Evolutionary conservation across 1,139 yeast genomes (phyloP).

Genomic region (Ogataea hybrid): DNA sequence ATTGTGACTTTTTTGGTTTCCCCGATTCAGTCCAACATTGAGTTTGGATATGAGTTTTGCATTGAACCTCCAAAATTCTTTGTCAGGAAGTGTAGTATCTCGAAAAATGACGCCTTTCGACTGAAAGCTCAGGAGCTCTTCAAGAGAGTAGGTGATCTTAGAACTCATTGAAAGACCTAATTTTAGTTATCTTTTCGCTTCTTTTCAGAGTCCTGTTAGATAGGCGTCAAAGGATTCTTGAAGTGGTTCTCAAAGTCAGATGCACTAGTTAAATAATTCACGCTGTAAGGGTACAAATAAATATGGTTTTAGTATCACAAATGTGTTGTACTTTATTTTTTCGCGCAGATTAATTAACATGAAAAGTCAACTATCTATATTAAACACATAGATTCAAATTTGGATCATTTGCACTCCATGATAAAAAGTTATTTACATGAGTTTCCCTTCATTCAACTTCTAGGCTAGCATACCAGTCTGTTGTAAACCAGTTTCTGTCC

Average conservation of each 20-base stretch:
- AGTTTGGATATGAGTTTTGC: slow-evolving; percentile 9
- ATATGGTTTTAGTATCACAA: background rate
- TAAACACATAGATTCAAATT: background rate
- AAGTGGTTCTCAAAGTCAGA: no score
- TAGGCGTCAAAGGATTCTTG: no score
- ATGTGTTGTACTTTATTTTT: background rate
- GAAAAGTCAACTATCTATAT: slow-evolving; percentile 18
- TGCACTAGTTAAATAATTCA: no score
- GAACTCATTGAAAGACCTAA: background rate
- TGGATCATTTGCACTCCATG: slow-evolving; percentile 3
- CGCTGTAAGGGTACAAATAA: no score
- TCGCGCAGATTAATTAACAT: background rate
- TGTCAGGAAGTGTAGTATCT: slow-evolving; percentile 20
- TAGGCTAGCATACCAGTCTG: slow-evolving; percentile 28
- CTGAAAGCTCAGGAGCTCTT: slow-evolving; percentile 17
- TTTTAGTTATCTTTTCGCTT: slow-evolving; percentile 8
- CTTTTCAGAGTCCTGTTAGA: no score
- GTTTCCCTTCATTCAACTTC: slow-evolving; percentile 32
- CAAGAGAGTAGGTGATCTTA: slow-evolving; percentile 15
- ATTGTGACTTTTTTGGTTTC: background rate
- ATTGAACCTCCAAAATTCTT: slow-evolving; percentile 25
- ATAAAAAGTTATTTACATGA: slow-evolving; percentile 24
- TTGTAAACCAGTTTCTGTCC: slow-evolving; percentile 42
- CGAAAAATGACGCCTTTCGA: slow-evolving; percentile 18
- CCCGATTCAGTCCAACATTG: background rate